phyloP scores from a whole-genome alignment of 2,329 filamentous ascomycete genomes.

The Cytospora schulzeri region DNA sequence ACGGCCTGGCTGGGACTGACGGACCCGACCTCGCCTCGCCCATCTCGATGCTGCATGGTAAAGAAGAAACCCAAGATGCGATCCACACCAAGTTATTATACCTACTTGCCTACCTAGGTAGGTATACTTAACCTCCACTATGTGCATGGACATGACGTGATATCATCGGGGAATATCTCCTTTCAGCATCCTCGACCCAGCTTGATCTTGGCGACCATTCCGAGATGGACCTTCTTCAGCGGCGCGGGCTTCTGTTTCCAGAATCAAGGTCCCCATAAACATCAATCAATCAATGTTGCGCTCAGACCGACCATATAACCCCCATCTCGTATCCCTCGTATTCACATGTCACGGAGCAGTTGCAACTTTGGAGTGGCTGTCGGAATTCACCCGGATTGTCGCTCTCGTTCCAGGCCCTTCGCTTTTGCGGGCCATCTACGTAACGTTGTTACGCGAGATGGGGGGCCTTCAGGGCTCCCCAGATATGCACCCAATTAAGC shows the following conservation, averaged over 20 bases:
- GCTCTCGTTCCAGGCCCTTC: neutral
- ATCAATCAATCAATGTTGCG: neutral
- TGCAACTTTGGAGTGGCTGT: too few species aligned
- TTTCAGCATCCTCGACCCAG: neutral
- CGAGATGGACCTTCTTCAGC: neutral
- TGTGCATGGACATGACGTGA: neutral
- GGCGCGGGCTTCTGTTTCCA: neutral
- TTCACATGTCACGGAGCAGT: neutral
- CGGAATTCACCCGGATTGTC: neutral
- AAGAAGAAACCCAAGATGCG: too few species aligned
- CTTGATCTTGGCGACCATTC: neutral
- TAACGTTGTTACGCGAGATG: neutral
- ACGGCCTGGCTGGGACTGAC: too few species aligned
- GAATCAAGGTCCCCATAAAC: neutral
- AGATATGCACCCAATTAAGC: neutral
- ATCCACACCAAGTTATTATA: too few species aligned
- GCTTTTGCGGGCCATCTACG: neutral
- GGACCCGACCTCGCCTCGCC: too few species aligned
- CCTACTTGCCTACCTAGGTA: too few species aligned
- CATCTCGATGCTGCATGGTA: too few species aligned
- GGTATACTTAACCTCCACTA: too few species aligned
- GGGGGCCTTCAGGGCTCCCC: neutral
- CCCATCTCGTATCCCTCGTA: neutral
- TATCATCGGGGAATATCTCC: neutral
- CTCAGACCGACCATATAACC: neutral